Conservation (phyloP, 139 green algal species). For the Chlamydomonas sphaeroides region DNA sequence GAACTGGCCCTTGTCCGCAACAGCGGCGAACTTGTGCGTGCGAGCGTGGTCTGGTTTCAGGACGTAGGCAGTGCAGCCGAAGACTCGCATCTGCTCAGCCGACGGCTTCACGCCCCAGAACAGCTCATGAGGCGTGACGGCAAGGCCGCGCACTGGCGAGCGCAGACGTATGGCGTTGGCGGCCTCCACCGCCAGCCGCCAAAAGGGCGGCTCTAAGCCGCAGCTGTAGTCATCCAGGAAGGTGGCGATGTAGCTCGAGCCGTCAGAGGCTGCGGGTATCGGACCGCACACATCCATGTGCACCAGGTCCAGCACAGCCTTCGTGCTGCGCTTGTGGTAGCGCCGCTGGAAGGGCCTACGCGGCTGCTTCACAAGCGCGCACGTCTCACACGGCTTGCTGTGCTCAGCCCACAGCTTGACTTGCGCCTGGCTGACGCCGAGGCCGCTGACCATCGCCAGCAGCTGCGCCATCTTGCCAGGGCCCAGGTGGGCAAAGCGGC, state of each 20-base stretch:
- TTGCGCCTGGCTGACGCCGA: not conserved
- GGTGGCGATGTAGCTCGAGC: slow-evolving; percentile 1
- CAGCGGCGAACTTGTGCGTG: not conserved
- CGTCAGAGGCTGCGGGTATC: not conserved
- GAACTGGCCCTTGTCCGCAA: not conserved
- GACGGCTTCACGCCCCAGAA: not conserved
- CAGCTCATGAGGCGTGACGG: not conserved
- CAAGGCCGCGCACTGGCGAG: not conserved
- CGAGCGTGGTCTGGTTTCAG: not conserved
- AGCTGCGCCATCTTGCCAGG: not conserved
- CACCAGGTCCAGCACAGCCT: not conserved
- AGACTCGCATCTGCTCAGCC: not conserved
- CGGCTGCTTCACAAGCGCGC: not conserved
- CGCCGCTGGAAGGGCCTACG: not conserved
- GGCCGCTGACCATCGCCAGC: not conserved
- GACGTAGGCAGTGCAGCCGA: not conserved
- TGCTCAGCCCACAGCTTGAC: not conserved
- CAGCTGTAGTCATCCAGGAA: slow-evolving; percentile 38
- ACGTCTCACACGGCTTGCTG: not conserved
- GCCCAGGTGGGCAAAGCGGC: not conserved
- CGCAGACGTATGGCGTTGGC: not conserved
- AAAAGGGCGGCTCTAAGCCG: not conserved
- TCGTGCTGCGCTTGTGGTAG: not conserved
- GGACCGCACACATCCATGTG: slow-evolving; percentile 38
- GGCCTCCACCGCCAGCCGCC: not conserved